These are phyloP conservation scores for Takashimella koratensis DNA, from an alignment of 1,284 basidiomycete species.

Conservation along the genomic window DNA sequence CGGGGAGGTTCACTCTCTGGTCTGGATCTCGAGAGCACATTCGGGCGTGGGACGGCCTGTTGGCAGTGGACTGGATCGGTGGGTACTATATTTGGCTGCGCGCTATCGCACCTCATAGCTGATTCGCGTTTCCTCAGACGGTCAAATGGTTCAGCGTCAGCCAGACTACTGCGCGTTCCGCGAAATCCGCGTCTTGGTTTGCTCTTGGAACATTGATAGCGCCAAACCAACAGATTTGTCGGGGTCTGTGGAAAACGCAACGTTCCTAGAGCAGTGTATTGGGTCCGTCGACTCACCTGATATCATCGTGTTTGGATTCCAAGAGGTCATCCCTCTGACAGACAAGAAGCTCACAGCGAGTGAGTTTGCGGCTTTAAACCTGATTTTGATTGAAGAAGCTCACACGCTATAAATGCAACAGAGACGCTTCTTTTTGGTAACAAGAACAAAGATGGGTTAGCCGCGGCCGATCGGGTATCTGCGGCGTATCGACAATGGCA, in stretches of 20 bases:
- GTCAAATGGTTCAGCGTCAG: conserved; percentile 70
- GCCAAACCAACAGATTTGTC: conserved; percentile 71
- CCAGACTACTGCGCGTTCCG: conserved; percentile 74
- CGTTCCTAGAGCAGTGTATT: conserved; percentile 69
- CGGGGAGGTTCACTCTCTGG: conserved; percentile 62
- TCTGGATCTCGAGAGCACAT: conserved; percentile 77
- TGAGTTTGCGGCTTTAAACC: conserved; percentile 35
- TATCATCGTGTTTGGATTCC: conserved; percentile 88
- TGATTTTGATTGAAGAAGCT: background rate
- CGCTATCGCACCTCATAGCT: conserved; percentile 30
- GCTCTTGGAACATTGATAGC: conserved; percentile 93
- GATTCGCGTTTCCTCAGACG: conserved; percentile 53
- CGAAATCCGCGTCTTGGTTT: conserved; percentile 70
- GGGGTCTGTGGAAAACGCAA: conserved; percentile 61
- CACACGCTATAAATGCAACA: conserved; percentile 22
- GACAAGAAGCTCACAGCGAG: conserved; percentile 84
- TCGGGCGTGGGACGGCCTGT: conserved; percentile 84
- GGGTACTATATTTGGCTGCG: too few species aligned
- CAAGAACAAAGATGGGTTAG: conserved; percentile 56
- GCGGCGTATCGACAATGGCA: conserved; percentile 83
- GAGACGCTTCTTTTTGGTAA: conserved; percentile 74
- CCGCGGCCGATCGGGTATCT: conserved; percentile 62
- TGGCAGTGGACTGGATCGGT: conserved; percentile 84
- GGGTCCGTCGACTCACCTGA: conserved; percentile 71
- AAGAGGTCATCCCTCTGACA: conserved; percentile 93